Conservation (phyloP, 805 yeast genomes). For the Yamadazyma ubonensis region DNA sequence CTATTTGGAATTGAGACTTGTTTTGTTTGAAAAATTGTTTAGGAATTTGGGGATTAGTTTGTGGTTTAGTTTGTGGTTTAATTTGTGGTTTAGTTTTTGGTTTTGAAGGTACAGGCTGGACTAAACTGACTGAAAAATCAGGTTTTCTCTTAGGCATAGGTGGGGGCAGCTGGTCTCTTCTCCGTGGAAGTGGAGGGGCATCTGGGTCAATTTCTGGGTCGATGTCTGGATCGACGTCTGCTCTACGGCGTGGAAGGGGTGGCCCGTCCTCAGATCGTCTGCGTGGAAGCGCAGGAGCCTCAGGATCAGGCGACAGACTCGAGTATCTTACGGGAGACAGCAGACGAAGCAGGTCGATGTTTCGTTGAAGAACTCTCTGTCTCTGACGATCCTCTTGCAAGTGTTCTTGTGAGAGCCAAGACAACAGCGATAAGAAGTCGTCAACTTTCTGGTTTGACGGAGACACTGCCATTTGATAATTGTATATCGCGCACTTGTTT, state of each 20-base stretch:
- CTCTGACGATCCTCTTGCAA: conserved; percentile 35
- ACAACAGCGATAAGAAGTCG: conserved; percentile 36
- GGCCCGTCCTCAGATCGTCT: conserved; percentile 11
- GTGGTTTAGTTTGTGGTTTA: not conserved
- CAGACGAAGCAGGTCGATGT: conserved; percentile 26
- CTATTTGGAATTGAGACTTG: not conserved
- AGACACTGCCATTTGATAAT: too few species aligned
- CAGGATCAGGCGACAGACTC: not conserved
- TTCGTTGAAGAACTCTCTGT: conserved; percentile 32
- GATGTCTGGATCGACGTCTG: too few species aligned
- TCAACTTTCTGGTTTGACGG: conserved; percentile 33
- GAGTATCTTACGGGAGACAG: too few species aligned
- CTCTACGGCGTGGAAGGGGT: too few species aligned
- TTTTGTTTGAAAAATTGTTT: not conserved
- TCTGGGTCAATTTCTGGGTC: too few species aligned
- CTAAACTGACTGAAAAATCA: conserved; percentile 2
- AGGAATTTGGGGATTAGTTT: too few species aligned
- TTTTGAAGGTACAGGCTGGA: conserved; percentile 2
- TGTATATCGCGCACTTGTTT: not conserved
- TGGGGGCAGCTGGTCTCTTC: conserved; percentile 11
- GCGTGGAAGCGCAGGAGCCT: conserved; percentile 5
- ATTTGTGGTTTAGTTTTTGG: not conserved
- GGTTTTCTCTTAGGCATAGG: conserved; percentile 13
- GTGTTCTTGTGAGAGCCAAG: conserved; percentile 36
- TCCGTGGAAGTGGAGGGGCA: conserved; percentile 5